phyloP scores from a whole-genome alignment of 441 rosid species.

The Adansonia gregorii region DNA sequence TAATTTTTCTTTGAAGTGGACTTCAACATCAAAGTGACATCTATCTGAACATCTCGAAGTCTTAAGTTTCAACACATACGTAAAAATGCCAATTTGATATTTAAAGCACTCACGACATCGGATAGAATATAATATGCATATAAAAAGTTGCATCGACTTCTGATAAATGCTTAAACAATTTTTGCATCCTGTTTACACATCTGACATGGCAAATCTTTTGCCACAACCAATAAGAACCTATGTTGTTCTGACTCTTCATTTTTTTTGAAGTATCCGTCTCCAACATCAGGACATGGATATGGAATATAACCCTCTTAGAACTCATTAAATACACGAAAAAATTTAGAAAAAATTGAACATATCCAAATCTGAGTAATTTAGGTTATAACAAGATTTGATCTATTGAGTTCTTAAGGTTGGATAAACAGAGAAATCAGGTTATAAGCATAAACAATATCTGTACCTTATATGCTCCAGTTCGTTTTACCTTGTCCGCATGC shows the following conservation, averaged over 20 bases:
- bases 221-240: no score
- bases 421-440: conserved; percentile 16
- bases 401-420: not conserved
- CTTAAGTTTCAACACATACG: conserved; percentile 2
- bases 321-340: no score
- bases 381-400: not conserved
- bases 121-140: not conserved
- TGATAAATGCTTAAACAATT: not conserved
- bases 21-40: not conserved
- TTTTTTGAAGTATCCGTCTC: no score
- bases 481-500: conserved; percentile 90
- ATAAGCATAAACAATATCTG: not conserved
- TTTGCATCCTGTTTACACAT: not conserved
- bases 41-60: not conserved
- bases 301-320: no score
- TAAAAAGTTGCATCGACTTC: not conserved
- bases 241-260: no score
- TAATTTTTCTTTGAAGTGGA: not conserved
- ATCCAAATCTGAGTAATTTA: no score
- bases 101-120: not conserved
- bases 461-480: conserved; percentile 84
- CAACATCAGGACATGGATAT: no score
- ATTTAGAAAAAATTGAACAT: no score
- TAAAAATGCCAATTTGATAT: not conserved
- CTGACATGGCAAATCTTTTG: not conserved